Percentiles rank a stretch among this genome's conserved stretches.
phyloP scores from a whole-genome alignment of 495 filamentous ascomycete species.

The Hypoxylon rickii region DNA sequence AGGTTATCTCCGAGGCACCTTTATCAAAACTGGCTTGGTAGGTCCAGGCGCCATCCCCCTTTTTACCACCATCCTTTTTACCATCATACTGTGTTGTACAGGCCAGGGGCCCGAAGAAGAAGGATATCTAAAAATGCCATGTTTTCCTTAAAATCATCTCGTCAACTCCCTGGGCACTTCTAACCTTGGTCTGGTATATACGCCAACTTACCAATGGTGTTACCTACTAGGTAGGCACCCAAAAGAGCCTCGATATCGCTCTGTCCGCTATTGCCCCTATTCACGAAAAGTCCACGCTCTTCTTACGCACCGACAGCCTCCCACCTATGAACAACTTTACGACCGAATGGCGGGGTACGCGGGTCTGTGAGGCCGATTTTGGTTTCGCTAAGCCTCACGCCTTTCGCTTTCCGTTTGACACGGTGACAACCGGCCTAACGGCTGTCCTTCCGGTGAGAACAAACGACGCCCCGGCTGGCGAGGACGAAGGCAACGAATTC shows the following conservation, averaged over 20 bases:
- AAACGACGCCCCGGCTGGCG: slow-evolving; percentile 7
- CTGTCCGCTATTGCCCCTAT: slow-evolving; percentile 37
- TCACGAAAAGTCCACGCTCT: slow-evolving; percentile 40
- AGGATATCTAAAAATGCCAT: no score
- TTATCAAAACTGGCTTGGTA: slow-evolving; percentile 36
- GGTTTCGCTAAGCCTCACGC: slow-evolving; percentile 36
- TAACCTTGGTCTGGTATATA: slow-evolving; percentile 40
- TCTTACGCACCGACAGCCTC: slow-evolving; percentile 30
- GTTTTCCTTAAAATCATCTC: neutral
- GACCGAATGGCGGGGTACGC: slow-evolving; percentile 37
- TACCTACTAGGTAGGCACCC: no score
- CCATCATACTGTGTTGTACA: neutral
- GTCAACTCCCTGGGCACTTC: no score
- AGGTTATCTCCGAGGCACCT: slow-evolving; percentile 41
- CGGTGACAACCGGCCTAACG: slow-evolving; percentile 31
- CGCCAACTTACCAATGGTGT: slow-evolving; percentile 44
- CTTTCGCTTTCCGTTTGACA: slow-evolving; percentile 30
- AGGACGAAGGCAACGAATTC: slow-evolving; percentile 49
- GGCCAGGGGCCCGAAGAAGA: no score
- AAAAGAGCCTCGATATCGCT: slow-evolving; percentile 38
- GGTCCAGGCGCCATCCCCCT: neutral
- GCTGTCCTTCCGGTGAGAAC: slow-evolving; percentile 31
- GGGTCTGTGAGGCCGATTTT: slow-evolving; percentile 28
- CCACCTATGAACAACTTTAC: slow-evolving; percentile 28
- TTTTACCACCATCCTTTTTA: neutral